Percentiles rank a stretch among this genome's conserved stretches.
phyloP scores from a whole-genome alignment of 371 early-diverging fungal species.

The Mucor saturninus region DNA sequence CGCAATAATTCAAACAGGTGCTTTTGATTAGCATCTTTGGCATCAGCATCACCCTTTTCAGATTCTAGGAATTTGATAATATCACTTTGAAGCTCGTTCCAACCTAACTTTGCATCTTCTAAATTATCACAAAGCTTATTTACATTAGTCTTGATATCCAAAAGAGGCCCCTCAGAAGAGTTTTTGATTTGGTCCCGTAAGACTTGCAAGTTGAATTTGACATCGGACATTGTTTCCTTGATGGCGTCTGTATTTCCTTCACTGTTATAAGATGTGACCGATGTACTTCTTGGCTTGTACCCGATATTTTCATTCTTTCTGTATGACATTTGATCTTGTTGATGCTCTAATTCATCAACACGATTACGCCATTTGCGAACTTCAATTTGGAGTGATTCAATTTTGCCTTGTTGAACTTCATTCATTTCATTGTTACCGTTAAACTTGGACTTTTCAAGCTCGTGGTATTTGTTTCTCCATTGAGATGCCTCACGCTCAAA shows the following conservation, averaged over 20 bases:
- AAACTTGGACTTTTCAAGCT: constrained; percentile 13
- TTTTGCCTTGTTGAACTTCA: constrained; percentile 11
- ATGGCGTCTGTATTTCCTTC: constrained; percentile 9
- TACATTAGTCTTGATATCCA: constrained; percentile 41
- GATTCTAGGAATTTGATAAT: constrained; percentile 35
- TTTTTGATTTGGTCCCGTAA: constrained; percentile 38
- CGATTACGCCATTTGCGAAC: constrained; percentile 28
- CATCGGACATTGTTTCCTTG: constrained; percentile 33
- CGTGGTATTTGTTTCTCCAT: constrained; percentile 26
- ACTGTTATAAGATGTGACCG: not conserved
- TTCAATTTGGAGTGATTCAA: constrained; percentile 25
- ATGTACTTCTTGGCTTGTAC: not conserved
- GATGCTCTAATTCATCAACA: constrained; percentile 29
- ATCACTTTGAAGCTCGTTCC: constrained; percentile 43
- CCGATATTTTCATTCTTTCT: constrained; percentile 8
- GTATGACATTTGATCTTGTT: constrained; percentile 14
- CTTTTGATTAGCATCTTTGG: constrained; percentile 18
- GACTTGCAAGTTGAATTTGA: constrained; percentile 41
- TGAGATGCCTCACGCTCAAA: constrained; percentile 30
- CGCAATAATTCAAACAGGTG: constrained; percentile 21
- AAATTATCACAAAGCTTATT: constrained; percentile 30
- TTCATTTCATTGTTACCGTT: not conserved
- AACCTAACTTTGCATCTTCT: constrained; percentile 37
- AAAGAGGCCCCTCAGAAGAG: constrained; percentile 24
- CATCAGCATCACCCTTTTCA: constrained; percentile 23